Evolutionary conservation across 306 rosid species (phyloP), one percentile per base, ranked within the genome.

Genomic region (Lathyrus oleraceus): DNA sequence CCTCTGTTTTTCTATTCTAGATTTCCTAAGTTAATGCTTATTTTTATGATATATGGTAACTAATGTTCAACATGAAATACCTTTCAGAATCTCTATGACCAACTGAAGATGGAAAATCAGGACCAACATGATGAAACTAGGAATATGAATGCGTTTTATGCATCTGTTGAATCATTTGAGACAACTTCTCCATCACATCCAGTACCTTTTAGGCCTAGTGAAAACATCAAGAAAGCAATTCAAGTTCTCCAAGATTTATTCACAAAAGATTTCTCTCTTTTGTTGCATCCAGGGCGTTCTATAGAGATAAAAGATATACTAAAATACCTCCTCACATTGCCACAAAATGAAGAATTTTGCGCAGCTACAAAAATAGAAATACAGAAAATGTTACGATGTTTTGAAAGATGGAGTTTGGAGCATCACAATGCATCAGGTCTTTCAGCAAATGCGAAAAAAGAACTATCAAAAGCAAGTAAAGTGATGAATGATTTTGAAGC

Each of bases 291-390:
- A 16, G 54, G 54, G 4, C 47, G 12, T 13, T 21, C 45, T 16
- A 5, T 19, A 63, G 11, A 0, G 13, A 19, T 70, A 67, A 63
- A 70, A 35, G 19, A 64, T 16, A n/a, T 7, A 21, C 53, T 77
- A 2, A 66, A 38, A 6, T 57, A 43, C 67, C 63, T 71, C 27
- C 39, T 64, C 39, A 71, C 6, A 13, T 65, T 77, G 57, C 39
- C 73, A 16, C 63, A 62, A 4, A 23, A 47, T 30, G 78, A 66
- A 25, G 74, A 78, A 39, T 21, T 78, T 27, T 66, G 59, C 0
- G 11, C 19, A 15, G 27, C 16, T 2, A 59, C 53, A 52, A 77
- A 56, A 13, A 32, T 68, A 8, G 30, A 23, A 27, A 21, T 77
- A 32, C 3, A 1, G 7, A 47, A 60, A 59, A 68, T 72, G 17